Percentiles rank a stretch among this genome's conserved stretches.
phyloP scores from a whole-genome alignment of 805 yeast species.

The Kluyveromyces aestuarii region DNA sequence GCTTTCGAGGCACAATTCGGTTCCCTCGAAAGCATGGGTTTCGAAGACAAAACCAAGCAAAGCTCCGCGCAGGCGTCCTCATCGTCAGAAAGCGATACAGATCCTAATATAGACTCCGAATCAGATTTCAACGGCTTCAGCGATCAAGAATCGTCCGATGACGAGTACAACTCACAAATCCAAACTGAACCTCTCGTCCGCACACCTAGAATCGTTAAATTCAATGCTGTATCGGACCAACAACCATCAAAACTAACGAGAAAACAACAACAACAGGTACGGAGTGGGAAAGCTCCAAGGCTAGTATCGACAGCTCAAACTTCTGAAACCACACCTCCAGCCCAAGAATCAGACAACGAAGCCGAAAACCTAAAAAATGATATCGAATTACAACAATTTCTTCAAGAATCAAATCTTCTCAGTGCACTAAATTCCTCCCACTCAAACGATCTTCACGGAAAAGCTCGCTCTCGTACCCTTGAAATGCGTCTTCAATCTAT shows the following conservation, averaged over 20 bases:
- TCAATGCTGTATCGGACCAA: slow-evolving; percentile 16
- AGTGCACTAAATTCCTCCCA: slow-evolving; percentile 28
- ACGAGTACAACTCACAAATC: neutral
- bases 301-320: slow-evolving; percentile 12
- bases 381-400: slow-evolving; percentile 58
- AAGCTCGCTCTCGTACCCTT: slow-evolving; percentile 55
- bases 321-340: slow-evolving; percentile 7
- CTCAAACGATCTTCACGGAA: slow-evolving; percentile 54
- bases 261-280: slow-evolving; percentile 42
- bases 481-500: slow-evolving; percentile 46
- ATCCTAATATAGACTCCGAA: neutral
- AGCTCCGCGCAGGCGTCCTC: neutral
- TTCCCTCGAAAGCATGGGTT: slow-evolving; percentile 44
- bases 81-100: slow-evolving; percentile 5
- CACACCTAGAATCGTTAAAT: slow-evolving; percentile 21
- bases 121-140: neutral
- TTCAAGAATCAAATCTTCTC: slow-evolving; percentile 62
- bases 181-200: neutral
- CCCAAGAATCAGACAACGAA: slow-evolving; percentile 27
- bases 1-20: slow-evolving; percentile 63
- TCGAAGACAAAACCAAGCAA: slow-evolving; percentile 35
- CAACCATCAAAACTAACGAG: slow-evolving; percentile 26
- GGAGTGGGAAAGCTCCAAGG: slow-evolving; percentile 50
- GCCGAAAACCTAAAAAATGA: slow-evolving; percentile 57
- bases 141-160: neutral